Base-by-base conservation (phyloP, 345 rosid species). In the Rhodamnia argentea region DNA sequence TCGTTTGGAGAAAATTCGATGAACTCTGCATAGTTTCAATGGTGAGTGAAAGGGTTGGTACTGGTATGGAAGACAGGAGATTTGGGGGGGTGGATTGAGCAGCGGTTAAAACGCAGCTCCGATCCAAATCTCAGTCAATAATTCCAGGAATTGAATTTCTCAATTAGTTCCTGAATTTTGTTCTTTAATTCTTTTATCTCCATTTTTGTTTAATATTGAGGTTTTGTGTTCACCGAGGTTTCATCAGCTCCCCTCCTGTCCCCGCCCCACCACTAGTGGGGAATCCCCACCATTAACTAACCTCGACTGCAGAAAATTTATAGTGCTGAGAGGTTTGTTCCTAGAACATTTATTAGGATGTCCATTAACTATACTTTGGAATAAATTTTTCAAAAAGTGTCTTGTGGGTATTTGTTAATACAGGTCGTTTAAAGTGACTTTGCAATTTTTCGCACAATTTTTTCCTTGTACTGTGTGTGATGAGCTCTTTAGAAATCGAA, bases 111-210 rank as follows among this genome's bases (percentile, higher is more conserved):
- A 81, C n/a, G 59, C 16, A 70, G 87, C 74, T 91, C 88, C 84
- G 88, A 88, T 88, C 90, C 91, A 89, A 86, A 88, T 89, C 89
- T 84, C 86, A 70, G 52, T 86, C 89, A 82, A 85, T 64, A 86
- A 85, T 86, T 37, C 78, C 13, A 9, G 4, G 78, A 70, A 70
- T 15, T 9, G 78, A 20, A 16, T 32, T 16, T 64, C 32, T 70
- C 78, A 70, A 16, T 70, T 70, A 9, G 3, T 32, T 32, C 47
- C 47, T 70, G 11, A 32, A 1, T 13, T 2, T 7, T 54, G 2
- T 13, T 52, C 27, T 29, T 27, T 52, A 1, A 32, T 32, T 18
- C 47, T 32, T 16, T 40, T 18, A 9, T 32, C 10, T 70, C 13
- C 13, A 42, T 16, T 16, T 32, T 64, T 62, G 16, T 8, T 70